A percentile compares a stretch with the other conserved stretches of the same genome.
These are phyloP conservation scores for Salmacisia buchloeana DNA, from an alignment of 1,284 basidiomycete species.

Conservation along the genomic window DNA sequence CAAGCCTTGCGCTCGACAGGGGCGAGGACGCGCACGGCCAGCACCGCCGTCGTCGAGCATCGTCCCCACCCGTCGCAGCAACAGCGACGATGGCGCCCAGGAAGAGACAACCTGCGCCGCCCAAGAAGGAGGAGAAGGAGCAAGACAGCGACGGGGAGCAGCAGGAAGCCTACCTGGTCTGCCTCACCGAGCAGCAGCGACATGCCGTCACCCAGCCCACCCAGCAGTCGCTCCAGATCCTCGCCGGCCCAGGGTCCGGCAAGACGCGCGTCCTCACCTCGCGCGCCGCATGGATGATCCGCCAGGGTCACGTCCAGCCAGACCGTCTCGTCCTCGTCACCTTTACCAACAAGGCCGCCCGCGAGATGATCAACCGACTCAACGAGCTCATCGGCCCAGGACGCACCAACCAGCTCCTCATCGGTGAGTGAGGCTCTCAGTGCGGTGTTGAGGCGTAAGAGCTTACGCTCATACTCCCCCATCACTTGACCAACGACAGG, in stretches of 20 bases:
- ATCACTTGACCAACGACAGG: constrained; percentile 54
- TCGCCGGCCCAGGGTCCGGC: constrained; percentile 47
- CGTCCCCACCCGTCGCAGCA: neutral
- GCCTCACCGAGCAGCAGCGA: constrained; percentile 35
- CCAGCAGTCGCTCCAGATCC: constrained; percentile 38
- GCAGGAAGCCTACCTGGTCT: neutral
- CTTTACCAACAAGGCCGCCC: constrained; percentile 73
- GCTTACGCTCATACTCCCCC: neutral
- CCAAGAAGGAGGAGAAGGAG: neutral
- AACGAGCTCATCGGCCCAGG: constrained; percentile 66
- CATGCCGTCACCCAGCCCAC: constrained; percentile 39
- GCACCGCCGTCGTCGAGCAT: neutral
- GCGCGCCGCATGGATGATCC: constrained; percentile 43
- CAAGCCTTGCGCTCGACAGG: no score
- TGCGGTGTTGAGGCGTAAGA: neutral
- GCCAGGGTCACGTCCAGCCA: constrained; percentile 32
- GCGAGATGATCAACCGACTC: constrained; percentile 76
- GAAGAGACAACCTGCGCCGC: no score
- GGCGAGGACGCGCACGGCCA: neutral
- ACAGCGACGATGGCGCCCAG: neutral
- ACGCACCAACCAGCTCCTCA: constrained; percentile 60
- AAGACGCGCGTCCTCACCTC: constrained; percentile 48
- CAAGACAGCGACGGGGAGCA: neutral
- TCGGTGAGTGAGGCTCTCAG: constrained; percentile 51
- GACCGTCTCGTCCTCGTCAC: constrained; percentile 49